Percentiles rank a stretch among this genome's conserved stretches.
These are phyloP conservation scores for Thalassia testudinum DNA, from an alignment of 116 monocot genomes.

Conservation along the genomic window DNA sequence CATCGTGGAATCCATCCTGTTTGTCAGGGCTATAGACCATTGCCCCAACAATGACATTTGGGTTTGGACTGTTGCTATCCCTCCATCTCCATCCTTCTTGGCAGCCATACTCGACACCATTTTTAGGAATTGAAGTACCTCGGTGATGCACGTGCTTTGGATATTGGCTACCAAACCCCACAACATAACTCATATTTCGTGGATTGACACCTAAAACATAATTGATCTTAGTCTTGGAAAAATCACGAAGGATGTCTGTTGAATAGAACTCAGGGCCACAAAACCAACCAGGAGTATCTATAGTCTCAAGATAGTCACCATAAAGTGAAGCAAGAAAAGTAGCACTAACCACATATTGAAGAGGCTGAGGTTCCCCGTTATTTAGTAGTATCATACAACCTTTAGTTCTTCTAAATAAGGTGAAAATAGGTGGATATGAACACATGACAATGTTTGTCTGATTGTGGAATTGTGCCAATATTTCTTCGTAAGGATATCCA, in stretches of 20 bases:
- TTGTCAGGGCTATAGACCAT: conserved; percentile 31
- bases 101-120: conserved; percentile 19
- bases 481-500: too few relatives aligned
- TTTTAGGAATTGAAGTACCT: conserved; percentile 24
- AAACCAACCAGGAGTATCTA: conserved; percentile 33
- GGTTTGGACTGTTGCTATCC: conserved; percentile 17
- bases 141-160: conserved; percentile 33
- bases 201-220: conserved; percentile 33
- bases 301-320: conserved; percentile 35
- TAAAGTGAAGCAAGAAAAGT: conserved; percentile 34
- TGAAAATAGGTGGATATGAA: conserved; percentile 27
- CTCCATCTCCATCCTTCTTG: conserved; percentile 41
- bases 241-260: conserved; percentile 21
- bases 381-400: conserved; percentile 35
- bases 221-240: conserved; percentile 30
- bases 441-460: conserved; percentile 37
- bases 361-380: conserved; percentile 33
- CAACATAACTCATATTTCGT: conserved; percentile 33
- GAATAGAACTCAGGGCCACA: conserved; percentile 36
- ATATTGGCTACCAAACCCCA: conserved; percentile 17
- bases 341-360: conserved; percentile 35
- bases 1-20: conserved; percentile 26
- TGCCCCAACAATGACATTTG: conserved; percentile 22
- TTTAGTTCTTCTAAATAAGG: conserved; percentile 25
- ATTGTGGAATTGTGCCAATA: conserved; percentile 25